phyloP scores from a whole-genome alignment of 768 basidiomycete species.

The Boletus vinaceobasis region DNA sequence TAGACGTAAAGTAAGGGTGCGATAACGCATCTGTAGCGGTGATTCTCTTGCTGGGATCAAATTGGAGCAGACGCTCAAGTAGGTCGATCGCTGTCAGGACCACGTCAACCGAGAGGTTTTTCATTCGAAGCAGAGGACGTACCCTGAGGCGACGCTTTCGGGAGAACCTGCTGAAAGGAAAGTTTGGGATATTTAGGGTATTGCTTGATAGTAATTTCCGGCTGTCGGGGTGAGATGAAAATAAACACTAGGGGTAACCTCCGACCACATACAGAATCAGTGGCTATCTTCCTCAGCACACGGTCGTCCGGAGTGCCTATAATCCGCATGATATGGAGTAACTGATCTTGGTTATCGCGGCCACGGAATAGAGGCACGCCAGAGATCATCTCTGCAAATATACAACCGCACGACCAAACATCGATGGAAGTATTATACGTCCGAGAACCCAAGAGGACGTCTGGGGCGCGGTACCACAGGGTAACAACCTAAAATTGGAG shows the following conservation, averaged over 20 bases:
- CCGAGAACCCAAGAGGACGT: slow-evolving; percentile 93
- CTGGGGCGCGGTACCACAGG: slow-evolving; percentile 97
- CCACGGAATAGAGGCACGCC: slow-evolving; percentile 96
- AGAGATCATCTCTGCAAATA: slow-evolving; percentile 99
- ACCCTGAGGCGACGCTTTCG: slow-evolving; percentile 86
- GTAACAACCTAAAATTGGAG: slow-evolving; percentile 80
- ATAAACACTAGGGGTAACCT: neutral
- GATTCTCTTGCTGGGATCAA: slow-evolving; percentile 89
- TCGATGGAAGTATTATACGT: slow-evolving; percentile 99
- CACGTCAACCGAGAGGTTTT: slow-evolving; percentile 1
- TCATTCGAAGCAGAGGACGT: slow-evolving; percentile 2
- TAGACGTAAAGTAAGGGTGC: slow-evolving; percentile 85
- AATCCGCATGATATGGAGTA: slow-evolving; percentile 97
- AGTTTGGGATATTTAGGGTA: slow-evolving; percentile 87
- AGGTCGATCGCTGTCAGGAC: slow-evolving; percentile 71
- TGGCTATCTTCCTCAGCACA: slow-evolving; percentile 81
- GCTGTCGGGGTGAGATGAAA: slow-evolving; percentile 41
- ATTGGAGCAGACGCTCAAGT: slow-evolving; percentile 91
- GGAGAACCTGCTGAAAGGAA: slow-evolving; percentile 74
- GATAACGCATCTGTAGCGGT: slow-evolving; percentile 88
- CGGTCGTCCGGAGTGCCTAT: slow-evolving; percentile 92
- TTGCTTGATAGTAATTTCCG: slow-evolving; percentile 78
- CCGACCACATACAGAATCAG: slow-evolving; percentile 69
- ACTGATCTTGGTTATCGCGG: slow-evolving; percentile 94
- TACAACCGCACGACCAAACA: slow-evolving; percentile 98